Evolutionary conservation across 306 rosid species (phyloP), one percentile per base, ranked within the genome.

Genomic region (Cucumis cinereus): DNA sequence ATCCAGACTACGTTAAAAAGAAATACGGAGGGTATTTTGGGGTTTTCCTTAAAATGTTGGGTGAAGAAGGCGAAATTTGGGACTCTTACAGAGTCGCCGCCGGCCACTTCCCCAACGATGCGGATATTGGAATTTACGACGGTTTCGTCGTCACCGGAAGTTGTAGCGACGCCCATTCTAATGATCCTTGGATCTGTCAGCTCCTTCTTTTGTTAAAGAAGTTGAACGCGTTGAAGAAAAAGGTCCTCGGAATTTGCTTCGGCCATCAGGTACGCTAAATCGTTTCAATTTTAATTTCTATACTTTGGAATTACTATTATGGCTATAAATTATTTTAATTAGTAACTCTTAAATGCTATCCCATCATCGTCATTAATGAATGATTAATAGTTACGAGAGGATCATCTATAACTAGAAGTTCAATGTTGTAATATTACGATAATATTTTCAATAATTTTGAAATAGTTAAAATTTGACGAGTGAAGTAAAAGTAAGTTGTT

Each of bases 91-190:
- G 88, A 10, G 97, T 90, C 69, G 83, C 78, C 1, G 8, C 45
- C 79, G 89, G 92, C 0, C 88, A 88, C 62, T 88, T 91, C 5
- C 98, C 95, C 0, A 45, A 38, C 0, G 88, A 88, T 0, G 82
- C 83, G 1, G 88, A 85, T 10, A 20, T 87, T 36, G 67, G 26
- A 19, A 19, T 71, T 12, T 90, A 76, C 33, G 90, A 93, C 4
- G 98, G 93, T 0, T 93, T 91, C 79, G 91, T 93, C 7, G 85
- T 93, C 74, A 87, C 91, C 16, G 98, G 98, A 0, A 93, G 98
- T 59, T 88, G 96, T 76, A 84, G 86, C 56, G 98, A 93, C 26
- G 98, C 98, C 1, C 89, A 93, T 43, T 87, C 92, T 2, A 86
- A 87, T 62, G 88, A 93, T 13, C 82, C 86, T 38, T 93, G 98